These are phyloP conservation scores for Sarcodon aspratus DNA, from an alignment of 768 basidiomycete species.

Conservation along the genomic window DNA sequence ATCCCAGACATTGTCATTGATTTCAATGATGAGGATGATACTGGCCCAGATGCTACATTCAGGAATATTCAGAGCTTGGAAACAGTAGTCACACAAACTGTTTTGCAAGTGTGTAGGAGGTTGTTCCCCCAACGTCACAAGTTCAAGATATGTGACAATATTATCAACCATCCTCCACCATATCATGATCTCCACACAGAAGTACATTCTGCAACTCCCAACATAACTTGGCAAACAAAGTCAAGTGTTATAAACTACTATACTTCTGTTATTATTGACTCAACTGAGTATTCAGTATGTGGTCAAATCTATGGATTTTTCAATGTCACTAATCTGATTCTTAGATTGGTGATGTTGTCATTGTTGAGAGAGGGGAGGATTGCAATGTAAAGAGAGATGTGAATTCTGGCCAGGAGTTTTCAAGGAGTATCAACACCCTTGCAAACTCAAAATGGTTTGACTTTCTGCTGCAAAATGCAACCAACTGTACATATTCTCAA, in stretches of 20 bases:
- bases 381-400: conserved; percentile 27
- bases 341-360: conserved; percentile 52
- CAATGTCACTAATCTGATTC: background rate
- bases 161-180: conserved; percentile 19
- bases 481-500: too few species aligned
- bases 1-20: background rate
- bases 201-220: conserved; percentile 15
- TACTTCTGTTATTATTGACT: conserved; percentile 41
- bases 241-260: conserved; percentile 23
- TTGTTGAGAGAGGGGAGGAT: conserved; percentile 49
- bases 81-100: background rate
- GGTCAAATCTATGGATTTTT: background rate
- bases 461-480: background rate
- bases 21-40: too few species aligned
- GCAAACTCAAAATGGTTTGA: conserved; percentile 54
- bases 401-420: conserved; percentile 25
- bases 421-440: conserved; percentile 40
- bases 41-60: too few species aligned
- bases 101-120: background rate
- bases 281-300: conserved; percentile 41
- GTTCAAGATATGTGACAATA: conserved; percentile 20
- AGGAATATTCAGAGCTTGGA: background rate
- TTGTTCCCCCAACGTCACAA: conserved; percentile 22
- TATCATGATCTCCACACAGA: conserved; percentile 22
- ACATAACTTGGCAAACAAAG: conserved; percentile 22